A percentile compares a stretch with the other conserved stretches of the same genome.
Evolutionary conservation across 1,284 basidiomycete species (phyloP).

Genomic region (Termitomyces sp.): DNA sequence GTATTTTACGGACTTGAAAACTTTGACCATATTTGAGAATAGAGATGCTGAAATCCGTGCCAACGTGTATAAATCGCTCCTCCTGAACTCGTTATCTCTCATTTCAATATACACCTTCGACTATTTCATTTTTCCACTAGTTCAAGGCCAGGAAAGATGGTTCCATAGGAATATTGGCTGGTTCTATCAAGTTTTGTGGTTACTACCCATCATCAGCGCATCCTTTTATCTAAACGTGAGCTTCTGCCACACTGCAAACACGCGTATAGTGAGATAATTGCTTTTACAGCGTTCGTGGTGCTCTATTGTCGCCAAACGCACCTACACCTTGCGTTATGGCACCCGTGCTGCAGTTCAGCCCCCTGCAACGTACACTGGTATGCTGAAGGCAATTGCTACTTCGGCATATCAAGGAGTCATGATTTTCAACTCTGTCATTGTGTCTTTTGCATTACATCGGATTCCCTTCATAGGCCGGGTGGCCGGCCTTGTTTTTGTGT

Average conservation of each 20-base stretch:
- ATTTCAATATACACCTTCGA: slow-evolving; percentile 71
- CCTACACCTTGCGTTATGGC: slow-evolving; percentile 64
- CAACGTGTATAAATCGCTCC: slow-evolving; percentile 66
- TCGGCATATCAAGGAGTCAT: slow-evolving; percentile 77
- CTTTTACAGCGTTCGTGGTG: slow-evolving; percentile 66
- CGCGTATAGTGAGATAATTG: not conserved
- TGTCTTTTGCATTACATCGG: slow-evolving; percentile 59
- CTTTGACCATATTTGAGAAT: slow-evolving; percentile 7
- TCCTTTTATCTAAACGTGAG: slow-evolving; percentile 76
- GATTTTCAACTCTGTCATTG: slow-evolving; percentile 68
- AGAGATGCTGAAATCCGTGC: slow-evolving; percentile 71
- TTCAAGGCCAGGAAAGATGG: slow-evolving; percentile 58
- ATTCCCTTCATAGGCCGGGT: slow-evolving; percentile 61
- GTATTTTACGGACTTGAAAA: not conserved
- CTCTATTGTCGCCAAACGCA: slow-evolving; percentile 64
- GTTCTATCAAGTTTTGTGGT: slow-evolving; percentile 73
- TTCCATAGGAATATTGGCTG: slow-evolving; percentile 65
- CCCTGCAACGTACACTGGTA: slow-evolving; percentile 58
- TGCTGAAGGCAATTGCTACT: slow-evolving; percentile 68
- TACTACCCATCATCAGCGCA: slow-evolving; percentile 64
- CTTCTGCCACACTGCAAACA: slow-evolving; percentile 10
- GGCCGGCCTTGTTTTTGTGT: slow-evolving; percentile 66
- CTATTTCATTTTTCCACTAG: slow-evolving; percentile 64
- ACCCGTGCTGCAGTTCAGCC: slow-evolving; percentile 43
- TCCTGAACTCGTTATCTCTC: slow-evolving; percentile 66